Evolutionary conservation across 129 eudicot genomes (phyloP), one percentile per base, ranked within the genome.

Genomic region (Gnaphalium uliginosum): DNA sequence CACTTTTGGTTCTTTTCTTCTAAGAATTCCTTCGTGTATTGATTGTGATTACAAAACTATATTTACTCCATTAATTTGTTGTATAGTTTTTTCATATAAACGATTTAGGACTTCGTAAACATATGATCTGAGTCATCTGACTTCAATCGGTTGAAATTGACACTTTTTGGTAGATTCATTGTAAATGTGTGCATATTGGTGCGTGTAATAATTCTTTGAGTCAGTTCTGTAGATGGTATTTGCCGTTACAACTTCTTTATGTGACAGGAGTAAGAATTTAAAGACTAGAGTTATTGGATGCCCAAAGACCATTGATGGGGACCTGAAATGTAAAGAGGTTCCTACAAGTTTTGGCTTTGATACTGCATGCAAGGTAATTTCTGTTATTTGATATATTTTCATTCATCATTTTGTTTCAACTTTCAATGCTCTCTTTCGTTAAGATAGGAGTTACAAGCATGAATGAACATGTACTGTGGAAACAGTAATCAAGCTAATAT

Each of bases 281-380:
- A 95, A 95, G 81, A 83, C 97, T 43, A 85, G 89, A 50, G 99
- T 95, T 33, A 86, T 95, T 79, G 99, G 99, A 68, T 95, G 99
- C 83, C 99, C 97, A 30, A 95, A 95, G 85, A 95, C 99, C 54
- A 95, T 95, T 87, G 99, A 95, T 73, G 99, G 99, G 66, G 99
- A 95, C 85, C 85, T 95, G 79, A 95, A 95, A 79, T 77, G 96
- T 88, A 91, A 95, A 83, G 99, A 95, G 79, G 99, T 95, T 71
- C 99, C 99, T 59, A 72, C 88, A 29, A 95, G 99, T 83, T 95
- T 95, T 67, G 99, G 99, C 24, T 95, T 95, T 87, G 99, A 95
- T 76, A 95, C 99, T 53, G 99, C 99, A 27, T 95, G 99, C 85
- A 95, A 91, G 99, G 97, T 91, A 73, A 81, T 70, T 68, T 71